A percentile compares a stretch with the other conserved stretches of the same genome.
phyloP scores from a whole-genome alignment of 1,284 basidiomycete genomes.

The Sporisorium iseilematis-ciliati region DNA sequence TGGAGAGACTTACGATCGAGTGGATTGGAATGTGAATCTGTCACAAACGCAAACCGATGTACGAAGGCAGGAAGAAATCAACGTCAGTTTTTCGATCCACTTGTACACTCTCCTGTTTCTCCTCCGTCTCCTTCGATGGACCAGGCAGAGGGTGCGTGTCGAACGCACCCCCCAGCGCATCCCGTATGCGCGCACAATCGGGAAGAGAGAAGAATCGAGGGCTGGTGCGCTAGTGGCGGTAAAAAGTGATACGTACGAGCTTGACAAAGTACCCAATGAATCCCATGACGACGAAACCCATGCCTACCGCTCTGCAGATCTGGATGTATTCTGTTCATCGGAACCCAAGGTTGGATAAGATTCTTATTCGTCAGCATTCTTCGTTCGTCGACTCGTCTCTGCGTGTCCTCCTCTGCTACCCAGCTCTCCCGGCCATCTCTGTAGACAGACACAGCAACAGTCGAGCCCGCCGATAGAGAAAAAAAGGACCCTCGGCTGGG shows the following conservation, averaged over 20 bases:
- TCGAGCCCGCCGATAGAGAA: background rate
- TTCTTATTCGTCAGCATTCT: background rate
- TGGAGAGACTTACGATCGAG: slow-evolving; percentile 65
- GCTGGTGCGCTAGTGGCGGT: background rate
- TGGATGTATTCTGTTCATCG: slow-evolving; percentile 64
- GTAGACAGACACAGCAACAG: too few species aligned
- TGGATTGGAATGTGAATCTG: slow-evolving; percentile 69
- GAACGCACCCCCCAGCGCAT: too few species aligned
- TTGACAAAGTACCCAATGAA: slow-evolving; percentile 70
- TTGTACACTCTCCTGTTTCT: background rate
- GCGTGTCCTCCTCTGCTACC: too few species aligned
- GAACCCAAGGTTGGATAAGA: background rate
- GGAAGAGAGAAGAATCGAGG: too few species aligned
- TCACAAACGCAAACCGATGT: background rate
- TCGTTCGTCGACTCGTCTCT: too few species aligned
- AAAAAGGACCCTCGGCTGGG: too few species aligned
- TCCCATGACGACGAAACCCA: slow-evolving; percentile 69
- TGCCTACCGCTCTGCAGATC: slow-evolving; percentile 68
- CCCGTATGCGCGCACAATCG: too few species aligned
- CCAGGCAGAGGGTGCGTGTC: background rate
- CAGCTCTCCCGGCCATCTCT: too few species aligned
- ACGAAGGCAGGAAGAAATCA: too few species aligned
- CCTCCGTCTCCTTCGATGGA: too few species aligned
- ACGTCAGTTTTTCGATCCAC: background rate
- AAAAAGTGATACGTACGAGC: slow-evolving; percentile 46